These are phyloP conservation scores for Cyclotella sp. DNA, from an alignment of 108 stramenopile species.

Conservation along the genomic window DNA sequence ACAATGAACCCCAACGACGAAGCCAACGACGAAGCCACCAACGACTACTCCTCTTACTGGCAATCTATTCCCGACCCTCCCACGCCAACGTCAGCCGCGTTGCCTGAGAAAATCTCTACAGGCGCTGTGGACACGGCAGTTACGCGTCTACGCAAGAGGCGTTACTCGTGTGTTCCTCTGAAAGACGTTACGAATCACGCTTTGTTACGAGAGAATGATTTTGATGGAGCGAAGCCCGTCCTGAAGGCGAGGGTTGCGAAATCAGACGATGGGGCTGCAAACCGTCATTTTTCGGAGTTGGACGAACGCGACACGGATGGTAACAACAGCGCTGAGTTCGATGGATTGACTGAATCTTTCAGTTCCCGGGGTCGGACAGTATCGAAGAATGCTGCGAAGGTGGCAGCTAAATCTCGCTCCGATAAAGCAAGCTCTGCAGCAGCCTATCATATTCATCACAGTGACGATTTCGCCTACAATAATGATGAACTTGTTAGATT, in stretches of 20 bases:
- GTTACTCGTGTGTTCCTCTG: not conserved
- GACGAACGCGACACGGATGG: not conserved
- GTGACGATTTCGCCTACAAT: not conserved
- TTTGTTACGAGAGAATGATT: no score
- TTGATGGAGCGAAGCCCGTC: no score
- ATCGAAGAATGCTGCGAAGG: not conserved
- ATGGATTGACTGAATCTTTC: not conserved
- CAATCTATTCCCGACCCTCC: conserved; percentile 53
- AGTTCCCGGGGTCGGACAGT: not conserved
- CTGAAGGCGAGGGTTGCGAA: no score
- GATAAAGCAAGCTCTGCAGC: not conserved
- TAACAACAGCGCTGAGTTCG: not conserved
- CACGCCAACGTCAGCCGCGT: not conserved
- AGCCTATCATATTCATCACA: not conserved
- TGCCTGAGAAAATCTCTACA: not conserved
- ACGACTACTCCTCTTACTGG: conserved; percentile 47
- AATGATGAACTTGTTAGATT: conserved; percentile 16
- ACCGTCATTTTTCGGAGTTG: not conserved
- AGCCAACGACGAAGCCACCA: conserved; percentile 15
- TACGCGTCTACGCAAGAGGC: conserved; percentile 5
- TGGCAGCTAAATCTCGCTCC: not conserved
- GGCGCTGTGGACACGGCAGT: not conserved
- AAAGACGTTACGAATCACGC: conserved; percentile 9
- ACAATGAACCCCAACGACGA: conserved; percentile 10
- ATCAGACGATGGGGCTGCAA: no score